Evolutionary conservation across 192 early-diverging fungal genomes (phyloP).

Genomic region (Phycomyces nitens): DNA sequence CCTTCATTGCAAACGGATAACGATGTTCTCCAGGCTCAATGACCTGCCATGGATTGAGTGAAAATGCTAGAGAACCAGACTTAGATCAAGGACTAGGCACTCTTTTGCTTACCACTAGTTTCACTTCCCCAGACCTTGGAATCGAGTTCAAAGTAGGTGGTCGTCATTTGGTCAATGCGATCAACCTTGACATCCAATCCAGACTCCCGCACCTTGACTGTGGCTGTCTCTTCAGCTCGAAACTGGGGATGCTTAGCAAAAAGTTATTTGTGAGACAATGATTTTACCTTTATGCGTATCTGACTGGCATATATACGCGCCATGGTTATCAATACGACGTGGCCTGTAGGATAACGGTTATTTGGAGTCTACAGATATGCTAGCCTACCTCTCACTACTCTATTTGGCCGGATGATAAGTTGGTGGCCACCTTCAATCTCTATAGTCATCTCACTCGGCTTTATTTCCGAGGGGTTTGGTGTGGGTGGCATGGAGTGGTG

Average conservation of each 20-base stretch:
- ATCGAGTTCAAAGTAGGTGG: slow-evolving; percentile 30
- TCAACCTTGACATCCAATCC: slow-evolving; percentile 9
- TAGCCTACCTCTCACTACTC: slow-evolving; percentile 7
- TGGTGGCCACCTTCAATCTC: slow-evolving; percentile 14
- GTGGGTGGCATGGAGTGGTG: background rate
- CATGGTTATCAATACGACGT: slow-evolving; percentile 5
- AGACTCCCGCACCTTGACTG: slow-evolving; percentile 22
- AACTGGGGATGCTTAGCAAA: no score
- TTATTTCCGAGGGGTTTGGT: slow-evolving; percentile 2
- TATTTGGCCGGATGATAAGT: slow-evolving; percentile 20
- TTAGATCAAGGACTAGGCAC: background rate
- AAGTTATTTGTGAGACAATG: no score
- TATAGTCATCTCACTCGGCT: background rate
- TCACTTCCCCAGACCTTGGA: slow-evolving; percentile 33
- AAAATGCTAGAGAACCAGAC: background rate
- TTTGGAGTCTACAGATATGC: no score
- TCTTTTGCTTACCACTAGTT: slow-evolving; percentile 19
- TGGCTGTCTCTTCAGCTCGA: slow-evolving; percentile 26
- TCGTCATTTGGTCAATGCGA: slow-evolving; percentile 23
- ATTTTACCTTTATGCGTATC: slow-evolving; percentile 21
- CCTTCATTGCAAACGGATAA: slow-evolving; percentile 39
- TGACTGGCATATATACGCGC: slow-evolving; percentile 10
- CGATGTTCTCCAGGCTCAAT: slow-evolving; percentile 30
- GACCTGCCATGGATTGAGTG: slow-evolving; percentile 7
- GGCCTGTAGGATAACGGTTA: no score